A percentile compares a stretch with the other conserved stretches of the same genome.
phyloP scores from a whole-genome alignment of 306 rosid species.

The Herpetospermum pedunculosum region DNA sequence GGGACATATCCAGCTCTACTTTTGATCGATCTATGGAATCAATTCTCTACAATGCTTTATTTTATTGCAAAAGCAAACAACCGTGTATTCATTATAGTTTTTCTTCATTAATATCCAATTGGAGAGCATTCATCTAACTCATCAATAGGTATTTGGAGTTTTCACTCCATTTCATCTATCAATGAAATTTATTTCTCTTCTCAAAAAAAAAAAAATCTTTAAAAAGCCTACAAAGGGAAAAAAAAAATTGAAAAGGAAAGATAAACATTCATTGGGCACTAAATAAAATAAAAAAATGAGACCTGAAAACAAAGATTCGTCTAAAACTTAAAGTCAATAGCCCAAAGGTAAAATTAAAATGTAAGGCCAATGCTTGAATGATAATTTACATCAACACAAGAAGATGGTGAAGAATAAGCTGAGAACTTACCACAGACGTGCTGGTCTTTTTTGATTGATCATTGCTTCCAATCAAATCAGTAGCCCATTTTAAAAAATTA shows the following conservation, averaged over 20 bases:
- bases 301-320: background rate
- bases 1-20: no score
- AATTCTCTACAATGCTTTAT: no score
- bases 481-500: slow-evolving; percentile 83
- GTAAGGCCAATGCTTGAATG: background rate
- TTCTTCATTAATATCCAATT: no score
- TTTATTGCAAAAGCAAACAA: no score
- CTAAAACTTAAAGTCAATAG: background rate
- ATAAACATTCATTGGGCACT: background rate
- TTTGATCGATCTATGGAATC: no score
- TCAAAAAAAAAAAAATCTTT: no score
- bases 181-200: no score
- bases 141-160: no score
- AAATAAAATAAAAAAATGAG: background rate
- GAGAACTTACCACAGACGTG: slow-evolving; percentile 35
- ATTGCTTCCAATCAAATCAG: slow-evolving; percentile 65
- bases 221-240: background rate
- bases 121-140: no score
- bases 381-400: background rate
- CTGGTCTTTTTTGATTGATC: slow-evolving; percentile 46
- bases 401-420: background rate
- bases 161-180: no score
- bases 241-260: no score
- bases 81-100: no score
- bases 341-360: background rate